Percentiles rank a stretch among this genome's conserved stretches.
Evolutionary conservation across 352 stramenopile genomes (phyloP).

Genomic region (Phytophthora parvispora): DNA sequence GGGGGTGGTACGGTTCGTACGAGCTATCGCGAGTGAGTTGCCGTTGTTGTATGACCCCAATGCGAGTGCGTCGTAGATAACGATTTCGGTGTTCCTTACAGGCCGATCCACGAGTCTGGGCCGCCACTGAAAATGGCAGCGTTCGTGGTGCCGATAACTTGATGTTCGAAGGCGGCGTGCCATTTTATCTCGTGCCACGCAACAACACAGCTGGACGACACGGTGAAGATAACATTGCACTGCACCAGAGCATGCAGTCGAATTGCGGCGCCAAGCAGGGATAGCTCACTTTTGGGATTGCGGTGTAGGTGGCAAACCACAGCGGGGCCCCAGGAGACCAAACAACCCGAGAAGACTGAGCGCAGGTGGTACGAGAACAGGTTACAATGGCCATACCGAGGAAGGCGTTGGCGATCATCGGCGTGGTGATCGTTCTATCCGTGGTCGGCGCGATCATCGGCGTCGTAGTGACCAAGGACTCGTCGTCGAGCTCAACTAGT

Average conservation of each 20-base stretch:
- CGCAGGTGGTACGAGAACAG: not conserved
- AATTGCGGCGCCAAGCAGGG: not conserved
- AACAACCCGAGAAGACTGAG: not conserved
- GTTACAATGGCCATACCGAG: not conserved
- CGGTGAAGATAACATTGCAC: not conserved
- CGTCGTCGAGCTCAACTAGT: slow-evolving; percentile 12
- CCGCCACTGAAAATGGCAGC: not conserved
- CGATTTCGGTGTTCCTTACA: not conserved
- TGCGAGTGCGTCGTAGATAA: not conserved
- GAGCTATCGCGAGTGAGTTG: no score
- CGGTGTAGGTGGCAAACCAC: not conserved
- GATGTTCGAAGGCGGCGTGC: not conserved
- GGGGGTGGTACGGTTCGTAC: no score
- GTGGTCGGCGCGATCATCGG: not conserved
- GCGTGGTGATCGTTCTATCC: not conserved
- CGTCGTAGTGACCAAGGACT: not conserved
- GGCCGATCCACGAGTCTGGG: not conserved
- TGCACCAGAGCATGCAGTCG: not conserved
- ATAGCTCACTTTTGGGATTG: not conserved
- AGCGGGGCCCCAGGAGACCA: not conserved
- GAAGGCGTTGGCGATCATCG: not conserved
- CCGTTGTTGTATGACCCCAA: no score
- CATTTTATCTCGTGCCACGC: not conserved
- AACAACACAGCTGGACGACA: not conserved
- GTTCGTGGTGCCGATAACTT: not conserved